Conservation (phyloP, 2,329 filamentous ascomycete species). For the Epichloe festucae region DNA sequence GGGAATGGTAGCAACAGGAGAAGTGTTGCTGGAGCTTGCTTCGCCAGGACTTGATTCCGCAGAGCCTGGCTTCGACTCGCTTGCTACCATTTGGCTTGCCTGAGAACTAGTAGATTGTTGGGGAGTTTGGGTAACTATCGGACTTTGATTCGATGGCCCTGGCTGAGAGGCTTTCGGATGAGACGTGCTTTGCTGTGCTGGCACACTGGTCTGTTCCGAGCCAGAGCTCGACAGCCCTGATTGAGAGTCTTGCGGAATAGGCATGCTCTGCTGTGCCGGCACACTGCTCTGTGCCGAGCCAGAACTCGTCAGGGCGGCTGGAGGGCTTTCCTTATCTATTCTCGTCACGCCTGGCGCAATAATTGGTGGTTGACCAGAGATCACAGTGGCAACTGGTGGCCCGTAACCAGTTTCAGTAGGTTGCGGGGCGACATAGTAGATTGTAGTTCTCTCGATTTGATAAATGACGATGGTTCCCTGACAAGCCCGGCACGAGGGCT, state of each 20-base stretch:
- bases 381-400: background rate
- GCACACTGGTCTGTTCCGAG: no score
- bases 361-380: background rate
- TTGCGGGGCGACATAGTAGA: background rate
- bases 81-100: background rate
- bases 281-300: background rate
- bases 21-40: background rate
- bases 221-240: no score
- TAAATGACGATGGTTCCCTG: conserved; percentile 3
- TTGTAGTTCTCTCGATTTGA: background rate
- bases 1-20: no score
- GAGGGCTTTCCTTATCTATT: background rate
- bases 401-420: background rate
- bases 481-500: conserved; percentile 1
- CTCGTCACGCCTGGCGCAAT: background rate
- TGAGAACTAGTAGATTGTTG: background rate
- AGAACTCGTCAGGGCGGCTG: background rate
- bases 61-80: background rate
- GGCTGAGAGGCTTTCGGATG: no score
- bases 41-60: background rate
- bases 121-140: background rate
- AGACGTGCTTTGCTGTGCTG: no score
- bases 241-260: no score
- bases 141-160: background rate
- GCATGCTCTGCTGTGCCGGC: background rate